These are phyloP conservation scores for Linum lewisii DNA, from an alignment of 345 rosid species.

Conservation along the genomic window DNA sequence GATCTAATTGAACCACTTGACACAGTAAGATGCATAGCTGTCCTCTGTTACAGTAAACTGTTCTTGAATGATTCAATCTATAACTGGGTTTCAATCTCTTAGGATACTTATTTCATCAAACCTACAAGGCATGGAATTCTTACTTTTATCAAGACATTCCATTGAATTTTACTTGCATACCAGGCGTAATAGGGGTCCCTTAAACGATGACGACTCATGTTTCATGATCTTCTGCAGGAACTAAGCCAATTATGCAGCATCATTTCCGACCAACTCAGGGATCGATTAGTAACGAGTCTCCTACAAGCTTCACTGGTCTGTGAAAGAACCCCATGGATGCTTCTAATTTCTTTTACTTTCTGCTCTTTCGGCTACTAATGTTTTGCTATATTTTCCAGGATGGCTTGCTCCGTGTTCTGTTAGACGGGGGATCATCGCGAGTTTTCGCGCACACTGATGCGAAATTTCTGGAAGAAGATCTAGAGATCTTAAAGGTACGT, in stretches of 20 bases:
- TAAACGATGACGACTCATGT: slow-evolving; percentile 1
- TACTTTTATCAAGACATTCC: background rate
- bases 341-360: slow-evolving; percentile 11
- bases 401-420: slow-evolving; percentile 72
- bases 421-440: slow-evolving; percentile 82
- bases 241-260: slow-evolving; percentile 72
- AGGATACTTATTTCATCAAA: no score
- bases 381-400: slow-evolving; percentile 45
- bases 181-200: no score
- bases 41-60: slow-evolving; percentile 1
- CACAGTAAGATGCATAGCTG: slow-evolving; percentile 30
- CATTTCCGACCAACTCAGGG: slow-evolving; percentile 84
- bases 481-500: slow-evolving; percentile 91
- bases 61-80: background rate
- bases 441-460: slow-evolving; percentile 61
- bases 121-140: no score
- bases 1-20: slow-evolving; percentile 76
- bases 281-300: slow-evolving; percentile 83
- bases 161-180: background rate
- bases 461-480: slow-evolving; percentile 73
- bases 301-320: slow-evolving; percentile 87
- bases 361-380: background rate
- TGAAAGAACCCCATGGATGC: background rate
- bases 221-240: slow-evolving; percentile 41
- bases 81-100: no score